Conservation (phyloP, 371 early-diverging fungal species). For the Rhizomucor pusillus region DNA sequence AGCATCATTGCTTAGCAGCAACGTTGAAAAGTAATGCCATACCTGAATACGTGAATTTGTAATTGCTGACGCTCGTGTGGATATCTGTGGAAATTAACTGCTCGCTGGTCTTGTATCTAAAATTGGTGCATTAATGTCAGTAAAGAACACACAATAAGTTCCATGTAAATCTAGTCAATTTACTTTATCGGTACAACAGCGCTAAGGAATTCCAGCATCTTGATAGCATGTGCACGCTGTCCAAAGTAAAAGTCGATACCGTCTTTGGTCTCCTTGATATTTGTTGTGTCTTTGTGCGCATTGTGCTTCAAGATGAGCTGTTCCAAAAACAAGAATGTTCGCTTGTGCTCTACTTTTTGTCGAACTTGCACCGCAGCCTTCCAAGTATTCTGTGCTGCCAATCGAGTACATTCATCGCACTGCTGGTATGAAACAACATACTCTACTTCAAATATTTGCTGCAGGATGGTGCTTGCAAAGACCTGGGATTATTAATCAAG, state of each 20-base stretch:
- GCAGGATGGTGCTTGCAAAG: conserved; percentile 91
- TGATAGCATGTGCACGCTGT: conserved; percentile 88
- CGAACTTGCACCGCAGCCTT: conserved; percentile 98
- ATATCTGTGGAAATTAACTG: conserved; percentile 97
- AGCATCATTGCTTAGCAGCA: too few species aligned
- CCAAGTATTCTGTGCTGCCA: conserved; percentile 99
- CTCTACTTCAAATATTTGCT: conserved; percentile 96
- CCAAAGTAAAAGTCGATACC: conserved; percentile 99
- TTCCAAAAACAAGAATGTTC: conserved; percentile 98
- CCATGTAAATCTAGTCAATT: conserved; percentile 2
- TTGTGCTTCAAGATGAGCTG: conserved; percentile 98
- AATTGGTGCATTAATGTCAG: not conserved
- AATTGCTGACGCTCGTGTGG: conserved; percentile 90
- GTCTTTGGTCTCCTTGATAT: conserved; percentile 97
- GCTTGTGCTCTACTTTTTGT: conserved; percentile 97
- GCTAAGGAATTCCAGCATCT: conserved; percentile 95
- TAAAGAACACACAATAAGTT: conserved; percentile 59
- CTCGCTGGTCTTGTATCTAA: conserved; percentile 84
- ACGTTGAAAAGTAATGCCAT: not conserved
- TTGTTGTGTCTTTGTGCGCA: conserved; percentile 94
- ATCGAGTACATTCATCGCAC: conserved; percentile 97
- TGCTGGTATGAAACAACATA: conserved; percentile 91
- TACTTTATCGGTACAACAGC: conserved; percentile 82
- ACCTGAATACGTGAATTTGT: conserved; percentile 85
- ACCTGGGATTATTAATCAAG: conserved; percentile 48